Conservation (phyloP, 2,329 filamentous ascomycete genomes). For the Cylindrodendrum hubeiense region DNA sequence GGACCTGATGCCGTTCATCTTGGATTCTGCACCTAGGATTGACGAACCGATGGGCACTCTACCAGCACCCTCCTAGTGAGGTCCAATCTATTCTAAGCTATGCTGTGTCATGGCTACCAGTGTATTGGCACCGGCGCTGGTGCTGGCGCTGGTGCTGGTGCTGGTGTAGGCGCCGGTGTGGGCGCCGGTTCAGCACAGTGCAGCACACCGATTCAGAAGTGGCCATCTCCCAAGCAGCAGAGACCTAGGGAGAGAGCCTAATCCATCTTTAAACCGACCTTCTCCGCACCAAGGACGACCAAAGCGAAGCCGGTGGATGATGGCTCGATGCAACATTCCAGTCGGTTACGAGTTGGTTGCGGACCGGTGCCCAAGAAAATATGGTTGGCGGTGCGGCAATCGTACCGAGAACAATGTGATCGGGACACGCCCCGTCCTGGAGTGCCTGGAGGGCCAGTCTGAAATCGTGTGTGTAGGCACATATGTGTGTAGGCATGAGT, state of each 20-base stretch:
- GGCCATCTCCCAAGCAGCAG: conserved; percentile 2
- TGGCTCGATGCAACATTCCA: conserved; percentile 41
- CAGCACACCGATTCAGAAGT: conserved; percentile 6
- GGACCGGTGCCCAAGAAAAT: conserved; percentile 26
- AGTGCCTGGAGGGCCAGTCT: background rate
- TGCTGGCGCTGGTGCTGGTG: conserved; percentile 3
- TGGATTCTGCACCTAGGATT: conserved; percentile 5
- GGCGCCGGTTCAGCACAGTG: conserved; percentile 7
- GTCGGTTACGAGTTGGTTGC: background rate
- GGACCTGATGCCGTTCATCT: conserved; percentile 9
- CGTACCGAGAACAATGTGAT: conserved; percentile 11
- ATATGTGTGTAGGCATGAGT: conserved; percentile 1
- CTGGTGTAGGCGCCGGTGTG: background rate
- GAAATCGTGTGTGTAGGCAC: background rate
- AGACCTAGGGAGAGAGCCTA: background rate
- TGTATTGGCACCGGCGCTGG: background rate
- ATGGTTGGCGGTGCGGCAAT: conserved; percentile 19
- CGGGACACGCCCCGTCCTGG: conserved; percentile 15
- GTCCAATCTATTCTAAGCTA: conserved; percentile 7
- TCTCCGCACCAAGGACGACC: conserved; percentile 4
- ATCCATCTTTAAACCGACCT: conserved; percentile 6
- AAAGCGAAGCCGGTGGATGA: conserved; percentile 6
- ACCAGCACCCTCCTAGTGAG: background rate
- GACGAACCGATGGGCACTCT: conserved; percentile 5
- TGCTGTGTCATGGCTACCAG: background rate